phyloP scores from a whole-genome alignment of 371 early-diverging fungal genomes.

The Mucor racemosus region DNA sequence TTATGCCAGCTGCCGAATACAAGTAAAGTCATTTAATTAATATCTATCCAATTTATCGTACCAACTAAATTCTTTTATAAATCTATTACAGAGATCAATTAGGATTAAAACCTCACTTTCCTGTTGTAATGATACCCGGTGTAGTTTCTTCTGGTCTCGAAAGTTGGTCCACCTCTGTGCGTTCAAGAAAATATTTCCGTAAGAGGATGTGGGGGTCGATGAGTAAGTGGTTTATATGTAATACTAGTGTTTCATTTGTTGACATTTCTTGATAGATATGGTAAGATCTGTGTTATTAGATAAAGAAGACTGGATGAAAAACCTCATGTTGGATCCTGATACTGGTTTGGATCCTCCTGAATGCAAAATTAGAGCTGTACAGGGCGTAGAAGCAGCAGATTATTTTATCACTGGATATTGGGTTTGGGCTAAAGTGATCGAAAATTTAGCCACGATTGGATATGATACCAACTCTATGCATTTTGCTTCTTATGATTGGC shows the following conservation, averaged over 20 bases:
- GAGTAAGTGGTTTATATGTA: slow-evolving; percentile 44
- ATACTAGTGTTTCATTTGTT: background rate
- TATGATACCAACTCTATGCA: slow-evolving; percentile 90
- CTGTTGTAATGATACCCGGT: slow-evolving; percentile 91
- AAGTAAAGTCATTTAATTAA: slow-evolving; percentile 26
- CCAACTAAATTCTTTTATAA: too few relatives aligned
- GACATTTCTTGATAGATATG: slow-evolving; percentile 60
- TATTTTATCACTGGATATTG: slow-evolving; percentile 94
- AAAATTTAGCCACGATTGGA: slow-evolving; percentile 87
- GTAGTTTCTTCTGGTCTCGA: slow-evolving; percentile 91
- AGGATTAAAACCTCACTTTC: slow-evolving; percentile 60
- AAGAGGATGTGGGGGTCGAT: slow-evolving; percentile 93
- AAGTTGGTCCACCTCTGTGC: slow-evolving; percentile 85
- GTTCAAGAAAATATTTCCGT: slow-evolving; percentile 81
- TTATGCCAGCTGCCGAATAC: slow-evolving; percentile 53
- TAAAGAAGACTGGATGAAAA: slow-evolving; percentile 85
- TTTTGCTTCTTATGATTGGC: slow-evolving; percentile 94
- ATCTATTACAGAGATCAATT: slow-evolving; percentile 29
- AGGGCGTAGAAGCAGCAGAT: slow-evolving; percentile 91
- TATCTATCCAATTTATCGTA: too few relatives aligned
- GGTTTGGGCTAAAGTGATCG: slow-evolving; percentile 90
- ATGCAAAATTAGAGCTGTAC: slow-evolving; percentile 85
- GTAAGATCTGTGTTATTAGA: slow-evolving; percentile 82
- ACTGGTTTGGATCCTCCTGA: slow-evolving; percentile 91
- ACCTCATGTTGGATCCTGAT: slow-evolving; percentile 79